These are phyloP conservation scores for Carpinus viminea DNA, from an alignment of 306 rosid genomes.

Conservation along the genomic window DNA sequence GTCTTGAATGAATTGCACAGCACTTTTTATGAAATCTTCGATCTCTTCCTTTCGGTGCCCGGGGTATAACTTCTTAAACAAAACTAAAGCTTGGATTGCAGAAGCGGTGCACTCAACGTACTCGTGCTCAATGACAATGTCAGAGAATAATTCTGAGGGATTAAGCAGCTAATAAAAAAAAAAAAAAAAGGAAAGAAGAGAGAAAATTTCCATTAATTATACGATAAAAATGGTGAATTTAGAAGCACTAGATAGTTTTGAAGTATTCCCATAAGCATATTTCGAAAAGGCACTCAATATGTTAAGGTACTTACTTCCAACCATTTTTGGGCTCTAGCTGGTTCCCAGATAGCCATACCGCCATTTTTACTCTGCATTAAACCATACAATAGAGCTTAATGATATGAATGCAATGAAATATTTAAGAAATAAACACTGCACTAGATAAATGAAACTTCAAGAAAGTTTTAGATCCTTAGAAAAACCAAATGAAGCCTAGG, in stretches of 20 bases:
- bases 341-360: constrained; percentile 76
- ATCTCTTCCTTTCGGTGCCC: constrained; percentile 45
- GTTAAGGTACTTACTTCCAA: constrained; percentile 49
- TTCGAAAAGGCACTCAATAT: background rate
- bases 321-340: constrained; percentile 55
- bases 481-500: background rate
- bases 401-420: background rate
- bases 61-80: constrained; percentile 45
- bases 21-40: constrained; percentile 35
- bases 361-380: constrained; percentile 63
- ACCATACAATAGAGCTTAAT: background rate
- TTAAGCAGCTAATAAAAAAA: constrained; percentile 31
- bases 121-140: constrained; percentile 45
- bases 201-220: background rate
- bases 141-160: constrained; percentile 41
- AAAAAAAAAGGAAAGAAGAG: too few species aligned
- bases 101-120: constrained; percentile 59
- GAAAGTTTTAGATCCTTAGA: too few species aligned
- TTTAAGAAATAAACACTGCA: background rate
- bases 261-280: background rate
- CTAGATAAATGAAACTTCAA: too few species aligned
- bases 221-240: background rate
- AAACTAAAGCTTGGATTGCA: constrained; percentile 42
- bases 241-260: constrained; percentile 33
- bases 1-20: constrained; percentile 37